A percentile compares a stretch with the other conserved stretches of the same genome.
Conservation (phyloP, 108 stramenopile genomes). For the Chaetoceros muelleri region DNA sequence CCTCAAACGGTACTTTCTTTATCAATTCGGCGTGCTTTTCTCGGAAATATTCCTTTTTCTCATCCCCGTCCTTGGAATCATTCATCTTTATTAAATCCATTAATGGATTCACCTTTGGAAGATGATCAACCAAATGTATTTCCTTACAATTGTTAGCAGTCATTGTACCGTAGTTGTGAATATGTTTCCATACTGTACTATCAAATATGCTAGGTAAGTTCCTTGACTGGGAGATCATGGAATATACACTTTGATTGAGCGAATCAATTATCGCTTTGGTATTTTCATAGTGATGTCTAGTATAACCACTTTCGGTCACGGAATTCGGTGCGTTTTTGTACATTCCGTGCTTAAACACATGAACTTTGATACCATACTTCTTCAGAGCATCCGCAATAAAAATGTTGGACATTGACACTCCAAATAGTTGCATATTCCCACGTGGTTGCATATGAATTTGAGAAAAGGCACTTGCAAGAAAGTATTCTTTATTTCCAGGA, state of each 20-base stretch:
- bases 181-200: slow-evolving; percentile 45
- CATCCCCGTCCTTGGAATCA: slow-evolving; percentile 4
- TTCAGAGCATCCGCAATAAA: slow-evolving; percentile 44
- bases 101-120: slow-evolving; percentile 38
- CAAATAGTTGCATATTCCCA: slow-evolving; percentile 54
- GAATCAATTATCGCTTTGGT: slow-evolving; percentile 25
- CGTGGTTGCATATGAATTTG: slow-evolving; percentile 49
- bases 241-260: slow-evolving; percentile 36
- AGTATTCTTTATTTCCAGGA: slow-evolving; percentile 47
- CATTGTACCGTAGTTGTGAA: slow-evolving; percentile 53
- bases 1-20: background rate
- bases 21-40: background rate
- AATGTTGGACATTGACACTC: slow-evolving; percentile 23
- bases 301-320: slow-evolving; percentile 45
- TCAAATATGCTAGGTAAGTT: slow-evolving; percentile 12
- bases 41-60: background rate
- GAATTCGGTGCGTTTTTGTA: slow-evolving; percentile 70
- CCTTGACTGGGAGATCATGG: slow-evolving; percentile 36
- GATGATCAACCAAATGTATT: slow-evolving; percentile 52
- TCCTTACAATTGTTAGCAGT: slow-evolving; percentile 40
- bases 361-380: slow-evolving; percentile 56
- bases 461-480: slow-evolving; percentile 51
- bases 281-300: slow-evolving; percentile 38
- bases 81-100: slow-evolving; percentile 33
- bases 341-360: slow-evolving; percentile 70